These are phyloP conservation scores for Omphalea diandra DNA, from an alignment of 441 rosid genomes.

Conservation along the genomic window DNA sequence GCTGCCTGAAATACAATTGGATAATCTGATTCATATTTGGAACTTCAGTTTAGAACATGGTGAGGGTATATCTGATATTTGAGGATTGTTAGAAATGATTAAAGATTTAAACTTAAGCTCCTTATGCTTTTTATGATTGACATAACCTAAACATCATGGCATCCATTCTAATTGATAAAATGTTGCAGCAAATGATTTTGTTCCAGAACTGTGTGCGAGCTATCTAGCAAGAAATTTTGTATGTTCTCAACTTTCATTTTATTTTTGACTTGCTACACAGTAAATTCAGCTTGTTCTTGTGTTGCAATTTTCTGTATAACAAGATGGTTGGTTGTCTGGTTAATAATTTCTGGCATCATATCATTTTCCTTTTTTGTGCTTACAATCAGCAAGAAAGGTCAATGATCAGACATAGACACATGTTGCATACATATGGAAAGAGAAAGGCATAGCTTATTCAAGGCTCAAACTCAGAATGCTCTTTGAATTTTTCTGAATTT, in stretches of 20 bases:
- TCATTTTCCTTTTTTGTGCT: neutral
- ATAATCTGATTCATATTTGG: conserved; percentile 74
- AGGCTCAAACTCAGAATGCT: neutral
- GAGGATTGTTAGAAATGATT: conserved; percentile 1
- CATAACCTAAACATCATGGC: conserved; percentile 15
- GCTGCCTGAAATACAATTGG: conserved; percentile 34
- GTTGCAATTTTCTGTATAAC: conserved; percentile 4
- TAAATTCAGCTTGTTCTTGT: conserved; percentile 11
- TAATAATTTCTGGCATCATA: neutral
- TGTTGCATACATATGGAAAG: neutral
- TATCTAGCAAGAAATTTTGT: conserved; percentile 81
- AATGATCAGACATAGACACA: neutral
- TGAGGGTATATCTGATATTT: conserved; percentile 31
- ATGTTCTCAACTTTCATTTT: conserved; percentile 40
- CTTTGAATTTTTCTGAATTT: neutral
- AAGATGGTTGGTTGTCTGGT: conserved; percentile 5
- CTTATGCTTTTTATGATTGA: conserved; percentile 8
- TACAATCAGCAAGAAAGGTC: neutral
- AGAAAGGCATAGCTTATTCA: neutral
- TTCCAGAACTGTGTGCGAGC: conserved; percentile 58
- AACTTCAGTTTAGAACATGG: conserved; percentile 64
- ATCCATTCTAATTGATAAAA: conserved; percentile 30
- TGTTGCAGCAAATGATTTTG: conserved; percentile 57
- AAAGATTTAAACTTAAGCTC: conserved; percentile 9
- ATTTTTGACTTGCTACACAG: conserved; percentile 15